Base-by-base conservation (phyloP, 345 rosid species). In the Eucalyptus melliodora region DNA sequence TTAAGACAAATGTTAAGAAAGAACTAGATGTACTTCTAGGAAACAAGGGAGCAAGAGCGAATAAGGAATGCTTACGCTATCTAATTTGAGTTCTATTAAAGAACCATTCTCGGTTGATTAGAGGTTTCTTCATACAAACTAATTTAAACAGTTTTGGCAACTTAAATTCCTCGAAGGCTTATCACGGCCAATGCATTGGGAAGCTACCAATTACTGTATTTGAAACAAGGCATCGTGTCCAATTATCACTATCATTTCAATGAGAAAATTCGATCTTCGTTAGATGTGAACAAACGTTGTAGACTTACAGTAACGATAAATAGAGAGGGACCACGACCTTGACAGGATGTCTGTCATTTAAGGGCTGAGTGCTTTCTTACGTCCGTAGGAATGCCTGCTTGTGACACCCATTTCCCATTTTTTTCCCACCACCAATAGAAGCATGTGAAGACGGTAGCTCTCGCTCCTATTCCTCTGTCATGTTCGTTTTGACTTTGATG, bases 301-400 rank as follows among this genome's bases (percentile, higher is more conserved):
- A 77, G 85, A 77, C 47, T 40, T 77, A 40, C 26, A 21, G 85
- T 21, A 47, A 40, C 85, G 47, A 77, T 40, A 21, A 24, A 77
- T 21, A 77, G 85, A 40, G 45, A 77, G 47, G 47, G 85, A 45
- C 85, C 85, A 77, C 85, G 16, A 23, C 27, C 42, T 77, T 40
- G 83, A 77, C 83, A 40, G 47, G 83, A 77, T 77, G 47, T 77
- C 47, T 21, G 83, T 77, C 83, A 77, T 77, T 21, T 21, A 21
- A 0, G 45, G 85, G 85, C 47, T 77, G 85, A 86, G 94, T 93
- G 95, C 89, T 86, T 82, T 90, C 91, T 93, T 91, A 91, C 94
- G 95, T 89, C 49, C 51, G 91, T 50, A 26, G 90, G 94, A 93
- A 92, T 88, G 92, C 87, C 50, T 92, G 88, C 92, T 91, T 87